Evolutionary conservation across 1,284 basidiomycete species (phyloP).

Genomic region (Ganoderma multipileum): DNA sequence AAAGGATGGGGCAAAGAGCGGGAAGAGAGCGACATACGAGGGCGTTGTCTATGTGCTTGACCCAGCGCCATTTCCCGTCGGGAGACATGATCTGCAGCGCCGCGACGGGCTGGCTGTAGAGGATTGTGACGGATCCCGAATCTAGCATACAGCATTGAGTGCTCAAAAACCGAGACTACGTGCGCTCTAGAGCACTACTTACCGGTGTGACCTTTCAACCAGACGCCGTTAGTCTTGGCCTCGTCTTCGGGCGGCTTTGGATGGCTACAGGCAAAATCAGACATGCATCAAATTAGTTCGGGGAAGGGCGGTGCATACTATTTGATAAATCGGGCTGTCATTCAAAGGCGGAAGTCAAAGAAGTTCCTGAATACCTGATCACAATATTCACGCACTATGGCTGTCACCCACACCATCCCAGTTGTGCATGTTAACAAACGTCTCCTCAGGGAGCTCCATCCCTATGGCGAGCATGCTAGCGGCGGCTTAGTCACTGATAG

Average conservation of each 20-base stretch:
- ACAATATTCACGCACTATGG: constrained; percentile 37
- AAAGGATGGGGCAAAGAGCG: constrained; percentile 35
- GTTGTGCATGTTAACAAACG: constrained; percentile 45
- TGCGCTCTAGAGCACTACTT: constrained; percentile 12
- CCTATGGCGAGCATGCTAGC: constrained; percentile 37
- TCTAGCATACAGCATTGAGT: constrained; percentile 43
- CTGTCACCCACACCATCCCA: constrained; percentile 37
- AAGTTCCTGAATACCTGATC: too few relatives aligned
- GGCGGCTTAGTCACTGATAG: too few relatives aligned
- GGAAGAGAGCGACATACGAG: constrained; percentile 50
- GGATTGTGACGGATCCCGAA: constrained; percentile 58
- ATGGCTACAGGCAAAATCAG: constrained; percentile 30
- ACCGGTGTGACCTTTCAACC: constrained; percentile 70
- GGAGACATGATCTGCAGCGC: constrained; percentile 62
- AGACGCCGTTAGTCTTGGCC: constrained; percentile 57
- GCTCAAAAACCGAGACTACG: background rate
- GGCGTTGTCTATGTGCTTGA: constrained; percentile 64
- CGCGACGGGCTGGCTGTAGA: constrained; percentile 66
- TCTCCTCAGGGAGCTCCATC: constrained; percentile 41
- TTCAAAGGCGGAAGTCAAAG: background rate
- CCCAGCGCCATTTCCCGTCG: constrained; percentile 64
- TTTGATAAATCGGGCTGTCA: constrained; percentile 44
- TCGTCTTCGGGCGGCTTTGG: constrained; percentile 54
- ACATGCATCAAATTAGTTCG: background rate
- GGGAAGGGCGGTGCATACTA: constrained; percentile 36